Evolutionary conservation across 768 basidiomycete genomes (phyloP).

Genomic region (Gautieria morchelliformis): DNA sequence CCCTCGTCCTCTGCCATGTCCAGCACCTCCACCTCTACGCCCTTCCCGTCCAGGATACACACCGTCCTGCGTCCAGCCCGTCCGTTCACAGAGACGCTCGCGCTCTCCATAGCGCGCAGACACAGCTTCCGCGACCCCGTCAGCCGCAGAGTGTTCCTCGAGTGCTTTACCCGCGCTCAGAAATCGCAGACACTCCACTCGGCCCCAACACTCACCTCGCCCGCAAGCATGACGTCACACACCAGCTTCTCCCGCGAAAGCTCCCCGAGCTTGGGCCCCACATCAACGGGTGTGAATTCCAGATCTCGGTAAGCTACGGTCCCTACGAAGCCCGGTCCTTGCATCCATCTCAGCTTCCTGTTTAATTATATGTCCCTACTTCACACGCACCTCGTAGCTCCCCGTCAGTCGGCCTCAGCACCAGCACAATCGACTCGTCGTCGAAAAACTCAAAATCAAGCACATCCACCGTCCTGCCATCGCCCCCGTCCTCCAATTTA

Average conservation of each 20-base stretch:
- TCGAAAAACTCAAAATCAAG: slow-evolving; percentile 74
- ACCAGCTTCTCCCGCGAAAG: slow-evolving; percentile 35
- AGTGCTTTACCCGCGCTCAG: neutral
- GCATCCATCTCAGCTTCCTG: neutral
- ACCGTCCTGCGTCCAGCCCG: slow-evolving; percentile 63
- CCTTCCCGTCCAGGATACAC: slow-evolving; percentile 59
- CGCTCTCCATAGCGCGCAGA: slow-evolving; percentile 41
- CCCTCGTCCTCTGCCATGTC: slow-evolving; percentile 58
- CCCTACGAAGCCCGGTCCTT: slow-evolving; percentile 50
- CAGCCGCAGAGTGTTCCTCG: slow-evolving; percentile 29
- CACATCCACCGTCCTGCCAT: slow-evolving; percentile 35
- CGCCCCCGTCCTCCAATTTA: slow-evolving; percentile 30
- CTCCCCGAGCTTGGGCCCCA: slow-evolving; percentile 40
- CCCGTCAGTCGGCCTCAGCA: slow-evolving; percentile 43
- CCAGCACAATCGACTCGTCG: slow-evolving; percentile 55
- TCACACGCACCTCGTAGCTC: slow-evolving; percentile 32
- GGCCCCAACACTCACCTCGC: slow-evolving; percentile 41
- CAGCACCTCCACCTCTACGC: slow-evolving; percentile 57
- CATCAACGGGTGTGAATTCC: slow-evolving; percentile 36
- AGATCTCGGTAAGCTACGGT: too few species aligned
- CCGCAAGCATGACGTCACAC: slow-evolving; percentile 50
- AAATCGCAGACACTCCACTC: neutral
- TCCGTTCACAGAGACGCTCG: slow-evolving; percentile 66
- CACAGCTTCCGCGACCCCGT: slow-evolving; percentile 46
- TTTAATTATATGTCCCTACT: slow-evolving; percentile 13